These are phyloP conservation scores for Craterostigma plantagineum DNA, from an alignment of 257 asterid species.

Conservation along the genomic window DNA sequence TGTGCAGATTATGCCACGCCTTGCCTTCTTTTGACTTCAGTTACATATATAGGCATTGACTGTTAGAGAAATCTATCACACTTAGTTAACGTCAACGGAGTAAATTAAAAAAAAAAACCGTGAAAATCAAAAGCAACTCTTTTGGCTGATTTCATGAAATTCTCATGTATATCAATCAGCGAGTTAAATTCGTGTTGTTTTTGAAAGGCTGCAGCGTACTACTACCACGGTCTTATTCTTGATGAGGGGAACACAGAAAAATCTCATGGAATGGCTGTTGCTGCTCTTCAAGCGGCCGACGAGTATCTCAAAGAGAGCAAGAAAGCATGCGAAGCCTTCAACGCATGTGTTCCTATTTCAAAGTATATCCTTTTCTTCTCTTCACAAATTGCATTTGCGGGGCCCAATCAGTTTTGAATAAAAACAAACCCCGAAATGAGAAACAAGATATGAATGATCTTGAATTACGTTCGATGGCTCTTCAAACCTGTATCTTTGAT, in stretches of 20 bases:
- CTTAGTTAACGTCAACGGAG: no score
- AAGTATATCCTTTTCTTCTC: constrained; percentile 27
- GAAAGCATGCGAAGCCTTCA: constrained; percentile 70
- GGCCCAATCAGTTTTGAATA: no score
- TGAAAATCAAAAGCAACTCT: no score
- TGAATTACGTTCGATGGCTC: neutral
- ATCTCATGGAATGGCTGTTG: constrained; percentile 96
- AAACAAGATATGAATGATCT: no score
- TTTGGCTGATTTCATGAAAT: no score
- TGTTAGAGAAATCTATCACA: no score
- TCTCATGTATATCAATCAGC: neutral
- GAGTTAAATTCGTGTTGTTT: constrained; percentile 4
- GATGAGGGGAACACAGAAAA: constrained; percentile 95
- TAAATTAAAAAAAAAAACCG: no score
- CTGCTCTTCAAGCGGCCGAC: constrained; percentile 95
- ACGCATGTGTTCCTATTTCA: constrained; percentile 56
- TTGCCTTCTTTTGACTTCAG: no score
- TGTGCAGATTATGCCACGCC: no score
- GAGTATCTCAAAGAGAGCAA: constrained; percentile 93
- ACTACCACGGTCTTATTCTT: constrained; percentile 93
- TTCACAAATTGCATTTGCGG: neutral
- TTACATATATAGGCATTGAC: no score
- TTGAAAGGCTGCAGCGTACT: constrained; percentile 87
- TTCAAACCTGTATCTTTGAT: neutral
- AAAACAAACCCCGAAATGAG: no score